Evolutionary conservation across 371 early-diverging fungal species (phyloP).

Genomic region (Blastocladiella emersonii): DNA sequence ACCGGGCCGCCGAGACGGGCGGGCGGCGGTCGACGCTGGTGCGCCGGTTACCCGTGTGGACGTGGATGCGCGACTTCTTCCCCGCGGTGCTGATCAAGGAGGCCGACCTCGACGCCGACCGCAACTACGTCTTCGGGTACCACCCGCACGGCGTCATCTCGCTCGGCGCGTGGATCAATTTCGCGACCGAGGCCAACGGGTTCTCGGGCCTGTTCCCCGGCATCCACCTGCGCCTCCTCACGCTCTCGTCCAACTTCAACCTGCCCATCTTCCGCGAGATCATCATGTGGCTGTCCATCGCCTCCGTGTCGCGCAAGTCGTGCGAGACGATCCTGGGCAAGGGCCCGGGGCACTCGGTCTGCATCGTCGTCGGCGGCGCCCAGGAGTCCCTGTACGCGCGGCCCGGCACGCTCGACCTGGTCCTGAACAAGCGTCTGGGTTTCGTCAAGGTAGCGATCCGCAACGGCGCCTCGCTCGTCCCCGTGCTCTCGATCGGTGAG

Average conservation of each 20-base stretch:
- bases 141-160: slow-evolving; percentile 71
- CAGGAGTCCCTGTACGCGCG: slow-evolving; percentile 52
- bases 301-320: slow-evolving; percentile 58
- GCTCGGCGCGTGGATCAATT: slow-evolving; percentile 64
- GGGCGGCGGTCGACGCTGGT: slow-evolving; percentile 31
- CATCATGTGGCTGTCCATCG: slow-evolving; percentile 49
- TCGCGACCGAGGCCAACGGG: slow-evolving; percentile 57
- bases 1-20: slow-evolving; percentile 23
- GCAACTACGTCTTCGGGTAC: slow-evolving; percentile 52
- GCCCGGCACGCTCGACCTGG: slow-evolving; percentile 47
- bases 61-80: slow-evolving; percentile 61
- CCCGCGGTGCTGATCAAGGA: slow-evolving; percentile 59
- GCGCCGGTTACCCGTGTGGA: slow-evolving; percentile 46
- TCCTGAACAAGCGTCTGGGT: slow-evolving; percentile 54
- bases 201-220: slow-evolving; percentile 54
- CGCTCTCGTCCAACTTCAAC: slow-evolving; percentile 43
- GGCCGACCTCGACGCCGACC: slow-evolving; percentile 20
- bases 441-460: slow-evolving; percentile 49
- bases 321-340: slow-evolving; percentile 54
- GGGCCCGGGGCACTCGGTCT: slow-evolving; percentile 63
- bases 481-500: slow-evolving; percentile 68
- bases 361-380: slow-evolving; percentile 67
- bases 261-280: slow-evolving; percentile 64
- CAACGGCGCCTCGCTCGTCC: slow-evolving; percentile 44
- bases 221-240: slow-evolving; percentile 35